phyloP scores from a whole-genome alignment of 2,329 filamentous ascomycete genomes.

The Neopestalotiopsis clavispora region DNA sequence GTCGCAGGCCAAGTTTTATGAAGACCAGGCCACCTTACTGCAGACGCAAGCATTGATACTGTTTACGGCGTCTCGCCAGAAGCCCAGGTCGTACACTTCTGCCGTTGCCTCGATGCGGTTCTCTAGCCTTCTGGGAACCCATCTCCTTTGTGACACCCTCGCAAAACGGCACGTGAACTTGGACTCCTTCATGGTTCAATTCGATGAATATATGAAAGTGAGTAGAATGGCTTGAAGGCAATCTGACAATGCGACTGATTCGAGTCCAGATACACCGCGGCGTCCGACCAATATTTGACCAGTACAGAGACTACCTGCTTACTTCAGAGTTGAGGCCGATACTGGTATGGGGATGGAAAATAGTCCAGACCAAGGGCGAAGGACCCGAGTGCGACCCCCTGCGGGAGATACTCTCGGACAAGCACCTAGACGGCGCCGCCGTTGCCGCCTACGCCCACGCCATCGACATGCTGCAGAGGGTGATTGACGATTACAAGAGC shows the following conservation, averaged over 20 bases:
- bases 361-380: not conserved
- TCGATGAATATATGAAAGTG: slow-evolving; percentile 8
- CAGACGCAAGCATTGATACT: slow-evolving; percentile 8
- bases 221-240: not conserved
- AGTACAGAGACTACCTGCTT: slow-evolving; percentile 6
- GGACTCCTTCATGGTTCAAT: slow-evolving; percentile 1
- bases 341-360: slow-evolving; percentile 11
- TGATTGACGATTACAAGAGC: slow-evolving; percentile 8
- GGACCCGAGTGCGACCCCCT: slow-evolving; percentile 9
- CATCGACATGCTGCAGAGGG: slow-evolving; percentile 5
- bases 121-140: slow-evolving; percentile 12
- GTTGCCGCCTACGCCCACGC: slow-evolving; percentile 1
- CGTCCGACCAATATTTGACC: slow-evolving; percentile 10
- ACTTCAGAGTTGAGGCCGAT: slow-evolving; percentile 7
- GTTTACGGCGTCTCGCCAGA: slow-evolving; percentile 1
- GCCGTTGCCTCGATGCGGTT: slow-evolving; percentile 13
- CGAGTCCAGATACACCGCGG: slow-evolving; percentile 7
- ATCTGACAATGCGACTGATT: not conserved
- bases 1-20: slow-evolving; percentile 6
- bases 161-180: not conserved
- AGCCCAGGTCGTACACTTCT: not conserved
- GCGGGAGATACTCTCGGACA: slow-evolving; percentile 2
- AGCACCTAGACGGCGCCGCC: not conserved
- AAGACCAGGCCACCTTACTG: not conserved
- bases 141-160: slow-evolving; percentile 14